These are phyloP conservation scores for Auricularia auricula-judae DNA, from an alignment of 768 basidiomycete genomes.

Conservation along the genomic window DNA sequence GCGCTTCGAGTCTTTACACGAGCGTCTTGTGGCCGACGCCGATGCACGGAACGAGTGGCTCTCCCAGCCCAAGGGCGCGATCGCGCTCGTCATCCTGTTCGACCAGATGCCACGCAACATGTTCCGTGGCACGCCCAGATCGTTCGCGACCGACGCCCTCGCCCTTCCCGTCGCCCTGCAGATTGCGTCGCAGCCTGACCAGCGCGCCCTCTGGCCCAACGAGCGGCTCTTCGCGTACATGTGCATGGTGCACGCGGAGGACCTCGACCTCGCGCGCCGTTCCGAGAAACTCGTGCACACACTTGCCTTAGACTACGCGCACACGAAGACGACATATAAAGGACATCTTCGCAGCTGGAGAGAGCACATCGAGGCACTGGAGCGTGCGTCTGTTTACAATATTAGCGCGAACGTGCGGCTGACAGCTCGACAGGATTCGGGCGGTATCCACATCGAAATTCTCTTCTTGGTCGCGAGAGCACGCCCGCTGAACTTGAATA, in stretches of 20 bases:
- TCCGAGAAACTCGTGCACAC: background rate
- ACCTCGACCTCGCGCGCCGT: background rate
- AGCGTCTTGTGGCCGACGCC: background rate
- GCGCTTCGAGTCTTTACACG: background rate
- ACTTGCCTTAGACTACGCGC: background rate
- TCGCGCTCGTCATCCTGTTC: background rate
- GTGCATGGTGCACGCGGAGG: background rate
- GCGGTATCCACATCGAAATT: background rate
- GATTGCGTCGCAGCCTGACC: background rate
- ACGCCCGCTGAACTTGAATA: background rate
- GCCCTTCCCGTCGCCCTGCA: background rate
- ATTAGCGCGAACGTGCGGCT: background rate
- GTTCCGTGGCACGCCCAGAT: background rate
- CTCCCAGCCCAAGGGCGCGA: background rate
- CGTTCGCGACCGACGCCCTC: background rate
- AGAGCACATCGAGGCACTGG: background rate
- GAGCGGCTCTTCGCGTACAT: background rate
- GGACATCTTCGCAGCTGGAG: background rate
- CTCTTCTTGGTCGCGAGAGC: background rate
- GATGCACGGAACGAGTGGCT: background rate
- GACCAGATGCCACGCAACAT: background rate
- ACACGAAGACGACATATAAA: background rate
- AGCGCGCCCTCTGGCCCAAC: background rate
- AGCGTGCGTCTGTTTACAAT: background rate
- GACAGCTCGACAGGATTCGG: background rate